Conservation (phyloP, 2,329 filamentous ascomycete genomes). For the Akanthomyces lecanii region DNA sequence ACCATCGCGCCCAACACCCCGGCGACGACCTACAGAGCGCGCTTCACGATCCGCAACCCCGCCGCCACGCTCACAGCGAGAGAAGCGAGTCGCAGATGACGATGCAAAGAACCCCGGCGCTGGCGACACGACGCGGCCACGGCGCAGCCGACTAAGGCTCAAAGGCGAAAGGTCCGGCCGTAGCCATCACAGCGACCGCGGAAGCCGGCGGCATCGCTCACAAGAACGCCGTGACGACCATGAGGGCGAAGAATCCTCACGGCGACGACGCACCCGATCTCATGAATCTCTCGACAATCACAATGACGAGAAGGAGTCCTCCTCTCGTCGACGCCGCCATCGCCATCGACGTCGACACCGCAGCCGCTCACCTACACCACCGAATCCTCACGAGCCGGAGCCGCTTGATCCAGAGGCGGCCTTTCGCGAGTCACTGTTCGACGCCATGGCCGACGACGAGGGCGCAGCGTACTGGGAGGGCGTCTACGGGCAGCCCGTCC, state of each 20-base stretch:
- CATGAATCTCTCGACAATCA: conserved; percentile 17
- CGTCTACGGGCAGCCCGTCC: conserved; percentile 94
- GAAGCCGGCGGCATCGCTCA: conserved; percentile 12
- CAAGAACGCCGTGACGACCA: conserved; percentile 26
- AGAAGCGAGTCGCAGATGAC: conserved; percentile 2
- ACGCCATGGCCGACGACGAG: conserved; percentile 95
- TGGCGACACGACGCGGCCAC: conserved; percentile 24
- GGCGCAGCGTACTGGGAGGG: conserved; percentile 92
- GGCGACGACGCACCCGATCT: conserved; percentile 20
- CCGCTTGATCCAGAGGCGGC: conserved; percentile 65
- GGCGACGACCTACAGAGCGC: background rate
- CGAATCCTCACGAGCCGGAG: conserved; percentile 43
- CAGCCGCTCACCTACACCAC: conserved; percentile 42
- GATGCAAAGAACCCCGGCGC: conserved; percentile 18
- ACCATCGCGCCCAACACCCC: background rate
- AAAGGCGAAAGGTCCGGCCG: conserved; percentile 28
- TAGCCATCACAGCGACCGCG: conserved; percentile 21
- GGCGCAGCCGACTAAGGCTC: conserved; percentile 31
- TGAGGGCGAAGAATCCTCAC: background rate
- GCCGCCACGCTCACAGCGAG: conserved; percentile 1
- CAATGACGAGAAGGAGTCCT: background rate
- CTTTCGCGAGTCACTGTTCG: conserved; percentile 91
- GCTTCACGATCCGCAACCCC: conserved; percentile 10
- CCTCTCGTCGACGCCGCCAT: conserved; percentile 29
- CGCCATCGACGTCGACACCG: conserved; percentile 23